These are phyloP conservation scores for Galerina marginata DNA, from an alignment of 768 basidiomycete species.

Conservation along the genomic window DNA sequence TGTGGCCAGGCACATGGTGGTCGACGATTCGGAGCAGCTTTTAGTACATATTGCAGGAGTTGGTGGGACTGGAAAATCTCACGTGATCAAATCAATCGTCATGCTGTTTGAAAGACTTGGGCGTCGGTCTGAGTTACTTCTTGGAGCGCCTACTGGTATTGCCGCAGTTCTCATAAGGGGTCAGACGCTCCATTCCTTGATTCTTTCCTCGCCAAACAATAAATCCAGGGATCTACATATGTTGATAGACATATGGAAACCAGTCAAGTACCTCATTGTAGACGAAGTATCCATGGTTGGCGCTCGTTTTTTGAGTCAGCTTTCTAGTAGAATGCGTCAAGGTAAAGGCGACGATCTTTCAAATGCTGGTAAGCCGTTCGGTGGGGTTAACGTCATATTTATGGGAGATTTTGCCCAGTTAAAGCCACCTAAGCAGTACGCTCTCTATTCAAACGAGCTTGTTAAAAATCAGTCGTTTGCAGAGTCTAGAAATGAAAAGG, in stretches of 20 bases:
- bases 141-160: not conserved
- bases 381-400: too few species aligned
- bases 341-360: not conserved
- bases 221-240: not conserved
- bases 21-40: not conserved
- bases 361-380: too few species aligned
- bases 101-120: not conserved
- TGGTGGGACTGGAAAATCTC: slow-evolving; percentile 12
- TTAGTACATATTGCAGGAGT: slow-evolving; percentile 5
- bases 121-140: not conserved
- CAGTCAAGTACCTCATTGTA: not conserved
- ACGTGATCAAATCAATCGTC: slow-evolving; percentile 8
- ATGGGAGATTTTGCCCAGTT: too few species aligned
- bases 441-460: too few species aligned
- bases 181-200: not conserved
- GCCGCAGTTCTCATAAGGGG: not conserved
- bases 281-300: not conserved
- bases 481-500: too few species aligned
- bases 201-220: not conserved
- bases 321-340: not conserved
- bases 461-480: too few species aligned
- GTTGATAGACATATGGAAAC: not conserved
- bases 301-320: not conserved
- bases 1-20: not conserved
- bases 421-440: too few species aligned